Conservation (phyloP, 208 protist genomes). For the Trypanosoma mega region DNA sequence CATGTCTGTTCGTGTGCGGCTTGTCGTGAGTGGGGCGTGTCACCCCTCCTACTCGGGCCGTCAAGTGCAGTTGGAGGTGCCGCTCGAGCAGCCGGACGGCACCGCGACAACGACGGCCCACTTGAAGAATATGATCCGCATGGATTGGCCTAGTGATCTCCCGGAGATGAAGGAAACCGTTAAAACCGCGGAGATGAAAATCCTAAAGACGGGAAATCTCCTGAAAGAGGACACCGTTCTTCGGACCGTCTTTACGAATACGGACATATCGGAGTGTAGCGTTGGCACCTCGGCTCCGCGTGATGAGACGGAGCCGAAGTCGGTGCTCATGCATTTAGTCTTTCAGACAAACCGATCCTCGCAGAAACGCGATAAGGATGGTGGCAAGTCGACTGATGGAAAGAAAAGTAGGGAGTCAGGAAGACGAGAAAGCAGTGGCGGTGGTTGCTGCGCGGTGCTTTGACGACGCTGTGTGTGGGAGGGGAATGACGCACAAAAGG, state of each 20-base stretch:
- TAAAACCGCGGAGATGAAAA: slow-evolving; percentile 33
- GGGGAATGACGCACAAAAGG: neutral
- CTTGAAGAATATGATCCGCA: slow-evolving; percentile 49
- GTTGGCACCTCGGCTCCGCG: slow-evolving; percentile 13
- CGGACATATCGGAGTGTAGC: slow-evolving; percentile 35
- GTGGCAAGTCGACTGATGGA: neutral
- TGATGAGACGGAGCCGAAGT: slow-evolving; percentile 34
- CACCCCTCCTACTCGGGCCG: slow-evolving; percentile 51
- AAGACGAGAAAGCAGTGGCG: neutral
- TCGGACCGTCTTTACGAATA: slow-evolving; percentile 29
- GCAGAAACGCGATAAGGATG: slow-evolving; percentile 5
- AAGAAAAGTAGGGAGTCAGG: too few species aligned
- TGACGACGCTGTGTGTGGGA: slow-evolving; percentile 11
- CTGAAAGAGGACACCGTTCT: slow-evolving; percentile 43
- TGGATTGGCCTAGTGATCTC: slow-evolving; percentile 60
- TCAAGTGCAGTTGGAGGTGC: slow-evolving; percentile 54
- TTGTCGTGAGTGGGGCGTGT: slow-evolving; percentile 73
- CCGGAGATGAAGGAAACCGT: slow-evolving; percentile 49
- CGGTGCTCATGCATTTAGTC: slow-evolving; percentile 61
- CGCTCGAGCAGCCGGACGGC: slow-evolving; percentile 42
- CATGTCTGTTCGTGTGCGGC: slow-evolving; percentile 46
- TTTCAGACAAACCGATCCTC: slow-evolving; percentile 15
- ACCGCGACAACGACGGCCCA: slow-evolving; percentile 37
- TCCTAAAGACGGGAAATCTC: slow-evolving; percentile 66
- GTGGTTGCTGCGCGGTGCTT: slow-evolving; percentile 47